phyloP scores from a whole-genome alignment of 2,329 filamentous ascomycete species.

The Hypoxylon sp. region DNA sequence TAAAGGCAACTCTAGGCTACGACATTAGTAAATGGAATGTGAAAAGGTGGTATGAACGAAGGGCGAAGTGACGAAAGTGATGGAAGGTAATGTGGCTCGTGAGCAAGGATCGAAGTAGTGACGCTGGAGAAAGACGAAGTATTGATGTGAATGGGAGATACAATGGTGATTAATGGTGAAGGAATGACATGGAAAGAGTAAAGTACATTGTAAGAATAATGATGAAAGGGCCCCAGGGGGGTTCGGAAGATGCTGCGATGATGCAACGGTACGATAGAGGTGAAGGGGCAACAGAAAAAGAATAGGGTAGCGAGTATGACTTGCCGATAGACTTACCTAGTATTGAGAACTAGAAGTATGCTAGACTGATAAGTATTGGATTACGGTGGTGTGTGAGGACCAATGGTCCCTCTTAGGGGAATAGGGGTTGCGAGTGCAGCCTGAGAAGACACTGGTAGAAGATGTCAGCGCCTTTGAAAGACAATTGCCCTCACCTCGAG shows the following conservation, averaged over 20 bases:
- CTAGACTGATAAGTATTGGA: not conserved
- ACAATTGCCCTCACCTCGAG: not conserved
- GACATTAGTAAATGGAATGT: constrained; percentile 15
- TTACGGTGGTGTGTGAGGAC: not conserved
- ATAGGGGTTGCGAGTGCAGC: not conserved
- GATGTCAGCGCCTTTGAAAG: not conserved
- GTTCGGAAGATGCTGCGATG: not conserved
- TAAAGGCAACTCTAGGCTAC: not conserved
- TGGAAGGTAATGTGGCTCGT: not conserved
- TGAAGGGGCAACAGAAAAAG: not conserved
- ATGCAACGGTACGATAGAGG: not conserved
- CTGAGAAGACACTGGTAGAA: not conserved
- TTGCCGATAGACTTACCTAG: not conserved
- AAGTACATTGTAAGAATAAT: not conserved
- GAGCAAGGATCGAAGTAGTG: not conserved
- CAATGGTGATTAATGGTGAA: not conserved
- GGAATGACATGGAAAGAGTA: not conserved
- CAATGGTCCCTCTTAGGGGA: not conserved
- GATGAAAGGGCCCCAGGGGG: not conserved
- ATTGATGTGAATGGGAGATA: not conserved
- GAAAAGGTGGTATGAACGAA: constrained; percentile 11
- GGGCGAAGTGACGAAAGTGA: not conserved
- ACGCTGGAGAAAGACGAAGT: not conserved
- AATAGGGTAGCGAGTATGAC: not conserved
- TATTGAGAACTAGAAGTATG: not conserved